phyloP scores from a whole-genome alignment of 371 early-diverging fungal species.

The Smittium mucronatum region DNA sequence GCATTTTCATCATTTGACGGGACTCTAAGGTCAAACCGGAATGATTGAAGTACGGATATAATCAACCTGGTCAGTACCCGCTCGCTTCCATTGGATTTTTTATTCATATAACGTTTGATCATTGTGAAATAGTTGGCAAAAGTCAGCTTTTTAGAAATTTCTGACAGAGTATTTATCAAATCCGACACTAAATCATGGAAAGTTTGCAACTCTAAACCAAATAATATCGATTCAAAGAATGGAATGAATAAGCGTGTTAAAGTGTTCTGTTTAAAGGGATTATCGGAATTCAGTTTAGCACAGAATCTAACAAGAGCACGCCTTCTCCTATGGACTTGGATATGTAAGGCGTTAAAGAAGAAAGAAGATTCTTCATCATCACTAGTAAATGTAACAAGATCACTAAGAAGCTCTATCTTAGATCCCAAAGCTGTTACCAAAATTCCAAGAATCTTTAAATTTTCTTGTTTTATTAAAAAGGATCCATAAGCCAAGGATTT shows the following conservation, averaged over 20 bases:
- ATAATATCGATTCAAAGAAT: conserved; percentile 66
- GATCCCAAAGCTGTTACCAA: conserved; percentile 19
- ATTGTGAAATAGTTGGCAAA: conserved; percentile 75
- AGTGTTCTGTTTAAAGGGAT: neutral
- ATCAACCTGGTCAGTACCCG: conserved; percentile 55
- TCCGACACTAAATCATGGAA: conserved; percentile 71
- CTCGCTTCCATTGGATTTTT: conserved; percentile 57
- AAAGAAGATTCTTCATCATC: conserved; percentile 74
- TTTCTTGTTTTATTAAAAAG: conserved; percentile 24
- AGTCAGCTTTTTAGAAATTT: conserved; percentile 48
- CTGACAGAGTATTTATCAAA: conserved; percentile 56
- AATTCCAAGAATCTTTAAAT: conserved; percentile 20
- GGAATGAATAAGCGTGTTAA: conserved; percentile 60
- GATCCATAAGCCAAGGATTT: conserved; percentile 18
- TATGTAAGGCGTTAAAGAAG: conserved; percentile 81
- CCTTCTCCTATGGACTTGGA: conserved; percentile 82
- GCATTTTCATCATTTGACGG: conserved; percentile 34
- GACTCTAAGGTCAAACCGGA: conserved; percentile 70
- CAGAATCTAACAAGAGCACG: conserved; percentile 66
- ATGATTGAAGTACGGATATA: conserved; percentile 68
- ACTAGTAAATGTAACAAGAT: conserved; percentile 22
- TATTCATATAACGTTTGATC: conserved; percentile 52
- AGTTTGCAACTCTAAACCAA: conserved; percentile 48
- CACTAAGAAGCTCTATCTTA: conserved; percentile 23
- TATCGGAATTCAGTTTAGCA: conserved; percentile 10